phyloP scores from a whole-genome alignment of 805 yeast genomes.

The Blastobotrys muscicola region DNA sequence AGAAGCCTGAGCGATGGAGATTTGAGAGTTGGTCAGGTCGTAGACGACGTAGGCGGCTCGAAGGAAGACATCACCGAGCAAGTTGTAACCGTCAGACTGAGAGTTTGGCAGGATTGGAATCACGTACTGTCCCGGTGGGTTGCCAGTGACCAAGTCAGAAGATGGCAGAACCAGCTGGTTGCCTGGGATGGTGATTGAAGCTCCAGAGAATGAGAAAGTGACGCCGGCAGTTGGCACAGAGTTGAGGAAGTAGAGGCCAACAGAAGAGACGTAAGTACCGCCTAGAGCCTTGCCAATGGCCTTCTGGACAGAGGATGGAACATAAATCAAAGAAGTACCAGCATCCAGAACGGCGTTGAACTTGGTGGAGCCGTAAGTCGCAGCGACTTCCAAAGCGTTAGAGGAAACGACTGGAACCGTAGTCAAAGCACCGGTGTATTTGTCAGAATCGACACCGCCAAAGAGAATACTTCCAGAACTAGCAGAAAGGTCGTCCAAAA shows the following conservation, averaged over 20 bases:
- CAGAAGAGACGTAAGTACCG: neutral
- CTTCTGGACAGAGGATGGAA: conserved; percentile 2
- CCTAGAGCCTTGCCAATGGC: conserved; percentile 3
- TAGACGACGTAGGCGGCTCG: conserved; percentile 56
- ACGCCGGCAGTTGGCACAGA: conserved; percentile 1
- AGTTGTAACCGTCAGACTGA: neutral
- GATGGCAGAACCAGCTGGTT: conserved; percentile 14
- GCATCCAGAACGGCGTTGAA: conserved; percentile 12
- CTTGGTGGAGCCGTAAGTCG: conserved; percentile 2
- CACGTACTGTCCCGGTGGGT: conserved; percentile 2
- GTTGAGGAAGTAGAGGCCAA: conserved; percentile 3
- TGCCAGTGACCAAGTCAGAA: conserved; percentile 10
- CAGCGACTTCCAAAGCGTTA: conserved; percentile 10
- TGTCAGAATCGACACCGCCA: conserved; percentile 41
- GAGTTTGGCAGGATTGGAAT: neutral
- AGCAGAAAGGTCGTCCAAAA: conserved; percentile 34
- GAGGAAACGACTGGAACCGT: conserved; percentile 33
- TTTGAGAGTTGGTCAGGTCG: conserved; percentile 45
- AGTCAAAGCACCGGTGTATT: conserved; percentile 33
- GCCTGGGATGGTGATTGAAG: conserved; percentile 16
- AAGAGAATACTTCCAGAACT: conserved; percentile 27
- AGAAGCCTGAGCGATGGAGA: conserved; percentile 46
- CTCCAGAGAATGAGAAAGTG: conserved; percentile 15
- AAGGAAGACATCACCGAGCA: conserved; percentile 54
- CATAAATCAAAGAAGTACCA: conserved; percentile 12